Percentiles rank a stretch among this genome's conserved stretches.
Conservation (phyloP, 1,284 basidiomycete genomes). For the Sporisorium reilianum region DNA sequence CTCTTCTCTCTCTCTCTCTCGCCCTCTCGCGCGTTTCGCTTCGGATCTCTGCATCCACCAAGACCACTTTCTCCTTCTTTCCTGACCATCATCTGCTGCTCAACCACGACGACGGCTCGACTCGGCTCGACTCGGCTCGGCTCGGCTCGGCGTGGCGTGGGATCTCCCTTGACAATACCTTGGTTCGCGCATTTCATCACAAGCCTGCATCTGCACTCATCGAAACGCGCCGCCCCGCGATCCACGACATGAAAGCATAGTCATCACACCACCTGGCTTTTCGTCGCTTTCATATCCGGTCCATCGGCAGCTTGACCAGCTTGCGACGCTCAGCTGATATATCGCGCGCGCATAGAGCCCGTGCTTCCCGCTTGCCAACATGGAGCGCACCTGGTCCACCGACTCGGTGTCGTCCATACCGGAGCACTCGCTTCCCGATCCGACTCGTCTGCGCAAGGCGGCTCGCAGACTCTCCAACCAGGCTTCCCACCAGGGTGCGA, state of each 20-base stretch:
- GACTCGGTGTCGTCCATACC: slow-evolving; percentile 45
- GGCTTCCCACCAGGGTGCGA: slow-evolving; percentile 26
- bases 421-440: slow-evolving; percentile 35
- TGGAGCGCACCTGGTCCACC: slow-evolving; percentile 54
- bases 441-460: slow-evolving; percentile 40
- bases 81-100: neutral
- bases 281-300: slow-evolving; percentile 10
- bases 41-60: neutral
- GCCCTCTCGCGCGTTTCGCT: neutral
- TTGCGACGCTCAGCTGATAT: neutral
- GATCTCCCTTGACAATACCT: neutral
- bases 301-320: no score
- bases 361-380: neutral
- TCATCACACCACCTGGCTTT: neutral
- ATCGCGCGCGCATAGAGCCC: neutral
- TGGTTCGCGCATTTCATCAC: neutral
- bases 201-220: neutral
- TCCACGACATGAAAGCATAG: slow-evolving; percentile 5
- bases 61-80: neutral
- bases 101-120: no score
- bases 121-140: no score
- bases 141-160: neutral
- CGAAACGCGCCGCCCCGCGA: neutral
- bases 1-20: slow-evolving; percentile 1
- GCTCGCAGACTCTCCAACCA: slow-evolving; percentile 50